Percentiles rank a stretch among this genome's conserved stretches.
phyloP scores from a whole-genome alignment of 2,329 filamentous ascomycete genomes.

The Microdochium bolleyi region DNA sequence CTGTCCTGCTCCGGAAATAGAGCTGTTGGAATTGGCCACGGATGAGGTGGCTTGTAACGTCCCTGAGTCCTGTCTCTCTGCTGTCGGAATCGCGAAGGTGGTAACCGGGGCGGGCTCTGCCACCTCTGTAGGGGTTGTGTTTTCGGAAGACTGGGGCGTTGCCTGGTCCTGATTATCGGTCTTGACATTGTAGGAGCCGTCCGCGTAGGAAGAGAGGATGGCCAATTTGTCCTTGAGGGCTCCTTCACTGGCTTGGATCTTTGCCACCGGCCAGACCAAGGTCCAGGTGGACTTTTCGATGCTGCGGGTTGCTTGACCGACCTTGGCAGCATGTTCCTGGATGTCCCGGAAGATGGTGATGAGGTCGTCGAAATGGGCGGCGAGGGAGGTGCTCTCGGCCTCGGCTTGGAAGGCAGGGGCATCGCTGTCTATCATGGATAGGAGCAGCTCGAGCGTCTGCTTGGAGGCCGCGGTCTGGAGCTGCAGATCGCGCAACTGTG shows the following conservation, averaged over 20 bases:
- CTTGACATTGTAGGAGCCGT: neutral
- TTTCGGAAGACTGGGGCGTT: neutral
- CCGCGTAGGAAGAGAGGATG: neutral
- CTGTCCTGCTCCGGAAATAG: neutral
- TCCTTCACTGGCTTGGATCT: conserved; percentile 1
- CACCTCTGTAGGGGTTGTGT: neutral
- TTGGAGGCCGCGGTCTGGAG: conserved; percentile 1
- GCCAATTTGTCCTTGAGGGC: conserved; percentile 3
- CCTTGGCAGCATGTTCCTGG: conserved; percentile 1
- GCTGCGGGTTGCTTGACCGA: conserved; percentile 1
- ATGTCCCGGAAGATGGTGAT: conserved; percentile 1
- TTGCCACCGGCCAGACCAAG: conserved; percentile 2
- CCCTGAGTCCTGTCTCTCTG: neutral
- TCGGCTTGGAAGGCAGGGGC: conserved; percentile 1
- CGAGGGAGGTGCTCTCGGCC: conserved; percentile 2
- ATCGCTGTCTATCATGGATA: conserved; percentile 5
- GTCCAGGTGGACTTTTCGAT: neutral
- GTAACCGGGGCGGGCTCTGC: too few relatives aligned
- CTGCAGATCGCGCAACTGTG: conserved; percentile 2
- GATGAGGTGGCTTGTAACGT: neutral
- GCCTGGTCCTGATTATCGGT: neutral
- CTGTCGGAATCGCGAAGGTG: neutral
- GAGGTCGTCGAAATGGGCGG: conserved; percentile 2
- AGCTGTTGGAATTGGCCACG: neutral
- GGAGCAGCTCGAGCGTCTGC: conserved; percentile 3